phyloP scores from a whole-genome alignment of 352 stramenopile genomes.

The Pythium brachiatum region DNA sequence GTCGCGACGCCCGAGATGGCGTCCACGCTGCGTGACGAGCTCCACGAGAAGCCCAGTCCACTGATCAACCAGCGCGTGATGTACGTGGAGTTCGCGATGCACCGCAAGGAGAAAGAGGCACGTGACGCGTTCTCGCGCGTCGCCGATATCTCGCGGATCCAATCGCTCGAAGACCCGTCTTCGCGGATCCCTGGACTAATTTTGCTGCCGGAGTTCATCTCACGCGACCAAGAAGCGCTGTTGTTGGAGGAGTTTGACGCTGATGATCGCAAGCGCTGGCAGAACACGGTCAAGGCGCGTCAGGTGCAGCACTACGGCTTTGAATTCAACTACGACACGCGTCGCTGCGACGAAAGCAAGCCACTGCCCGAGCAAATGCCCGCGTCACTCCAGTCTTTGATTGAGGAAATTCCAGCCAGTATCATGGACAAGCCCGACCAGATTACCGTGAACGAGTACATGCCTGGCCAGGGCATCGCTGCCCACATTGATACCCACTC shows the following conservation, averaged over 20 bases:
- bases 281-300: conserved; percentile 71
- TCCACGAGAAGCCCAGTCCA: conserved; percentile 62
- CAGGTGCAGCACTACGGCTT: conserved; percentile 89
- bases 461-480: conserved; percentile 85
- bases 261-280: conserved; percentile 50
- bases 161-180: conserved; percentile 35
- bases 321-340: conserved; percentile 86
- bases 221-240: conserved; percentile 44
- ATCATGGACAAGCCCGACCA: conserved; percentile 73
- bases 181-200: conserved; percentile 61
- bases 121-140: conserved; percentile 60
- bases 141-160: conserved; percentile 50
- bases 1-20: conserved; percentile 30
- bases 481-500: conserved; percentile 88
- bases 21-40: conserved; percentile 30
- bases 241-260: conserved; percentile 63
- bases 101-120: conserved; percentile 62
- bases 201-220: conserved; percentile 64
- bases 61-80: conserved; percentile 54
- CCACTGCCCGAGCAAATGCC: conserved; percentile 53
- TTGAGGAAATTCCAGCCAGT: conserved; percentile 47
- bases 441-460: conserved; percentile 90
- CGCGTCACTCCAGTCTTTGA: conserved; percentile 35
- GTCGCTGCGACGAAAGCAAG: conserved; percentile 48
- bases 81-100: conserved; percentile 74